phyloP scores from a whole-genome alignment of 805 yeast species.

The Nakazawaea anatomiae region DNA sequence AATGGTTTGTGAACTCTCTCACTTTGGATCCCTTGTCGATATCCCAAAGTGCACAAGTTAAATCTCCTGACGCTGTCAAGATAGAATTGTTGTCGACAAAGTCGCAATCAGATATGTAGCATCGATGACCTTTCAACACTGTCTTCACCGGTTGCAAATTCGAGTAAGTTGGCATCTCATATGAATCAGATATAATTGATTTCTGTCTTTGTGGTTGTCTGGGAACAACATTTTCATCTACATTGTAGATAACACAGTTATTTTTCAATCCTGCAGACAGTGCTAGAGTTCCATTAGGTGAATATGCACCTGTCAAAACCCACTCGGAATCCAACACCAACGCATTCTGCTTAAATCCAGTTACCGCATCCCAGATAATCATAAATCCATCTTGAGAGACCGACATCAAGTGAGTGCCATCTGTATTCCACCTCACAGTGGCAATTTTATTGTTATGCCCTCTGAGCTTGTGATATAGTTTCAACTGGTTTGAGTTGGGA shows the following conservation, averaged over 20 bases:
- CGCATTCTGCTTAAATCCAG: slow-evolving; percentile 67
- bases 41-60: slow-evolving; percentile 80
- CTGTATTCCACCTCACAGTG: slow-evolving; percentile 61
- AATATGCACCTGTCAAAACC: slow-evolving; percentile 69
- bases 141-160: slow-evolving; percentile 3
- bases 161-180: background rate
- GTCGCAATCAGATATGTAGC: slow-evolving; percentile 71
- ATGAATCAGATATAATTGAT: background rate
- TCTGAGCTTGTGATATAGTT: slow-evolving; percentile 28
- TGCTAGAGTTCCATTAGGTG: slow-evolving; percentile 58
- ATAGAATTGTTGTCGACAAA: slow-evolving; percentile 54
- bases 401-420: slow-evolving; percentile 54
- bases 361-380: slow-evolving; percentile 74
- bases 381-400: slow-evolving; percentile 86
- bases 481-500: slow-evolving; percentile 6
- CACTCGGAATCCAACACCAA: slow-evolving; percentile 71
- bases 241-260: slow-evolving; percentile 62
- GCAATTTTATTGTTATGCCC: slow-evolving; percentile 76
- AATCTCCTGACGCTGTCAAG: slow-evolving; percentile 76
- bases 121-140: slow-evolving; percentile 72
- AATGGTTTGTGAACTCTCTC: slow-evolving; percentile 56
- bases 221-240: slow-evolving; percentile 14
- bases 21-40: slow-evolving; percentile 49
- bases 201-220: slow-evolving; percentile 4
- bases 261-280: slow-evolving; percentile 86